Evolutionary conservation across 768 basidiomycete genomes (phyloP).

Genomic region (Porphyrellus cyaneotinctus): DNA sequence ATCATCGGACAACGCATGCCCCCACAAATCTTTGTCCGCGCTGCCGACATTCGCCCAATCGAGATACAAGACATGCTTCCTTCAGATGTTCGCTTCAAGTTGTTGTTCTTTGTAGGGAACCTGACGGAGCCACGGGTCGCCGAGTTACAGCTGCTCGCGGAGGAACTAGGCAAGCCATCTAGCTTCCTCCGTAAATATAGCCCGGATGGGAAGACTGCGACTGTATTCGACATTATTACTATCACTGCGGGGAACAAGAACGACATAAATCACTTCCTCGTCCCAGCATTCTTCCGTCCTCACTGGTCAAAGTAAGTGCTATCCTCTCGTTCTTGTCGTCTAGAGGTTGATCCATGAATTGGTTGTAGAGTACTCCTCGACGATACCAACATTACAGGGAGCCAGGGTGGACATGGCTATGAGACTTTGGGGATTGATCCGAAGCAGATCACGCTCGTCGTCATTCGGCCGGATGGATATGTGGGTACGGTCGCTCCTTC

Average conservation of each 20-base stretch:
- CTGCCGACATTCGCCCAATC: slow-evolving; percentile 32
- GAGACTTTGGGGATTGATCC: slow-evolving; percentile 27
- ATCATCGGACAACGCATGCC: slow-evolving; percentile 34
- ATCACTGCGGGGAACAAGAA: slow-evolving; percentile 27
- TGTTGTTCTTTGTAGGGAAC: slow-evolving; percentile 31
- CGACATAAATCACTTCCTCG: slow-evolving; percentile 26
- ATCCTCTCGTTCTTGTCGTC: not conserved
- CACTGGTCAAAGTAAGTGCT: slow-evolving; percentile 1
- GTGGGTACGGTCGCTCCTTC: slow-evolving; percentile 31
- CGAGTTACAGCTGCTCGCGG: slow-evolving; percentile 24
- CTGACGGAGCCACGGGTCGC: slow-evolving; percentile 15
- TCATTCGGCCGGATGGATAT: slow-evolving; percentile 38
- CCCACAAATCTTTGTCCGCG: slow-evolving; percentile 31
- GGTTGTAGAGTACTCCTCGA: slow-evolving; percentile 30
- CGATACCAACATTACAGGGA: slow-evolving; percentile 30
- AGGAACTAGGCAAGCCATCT: slow-evolving; percentile 18
- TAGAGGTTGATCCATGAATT: not conserved
- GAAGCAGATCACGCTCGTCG: slow-evolving; percentile 30
- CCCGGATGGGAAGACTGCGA: slow-evolving; percentile 9
- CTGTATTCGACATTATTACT: slow-evolving; percentile 30
- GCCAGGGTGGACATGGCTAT: slow-evolving; percentile 31
- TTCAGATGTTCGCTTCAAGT: slow-evolving; percentile 34
- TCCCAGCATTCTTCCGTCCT: slow-evolving; percentile 23
- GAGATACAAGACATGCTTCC: slow-evolving; percentile 39
- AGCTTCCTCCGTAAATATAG: slow-evolving; percentile 29